These are phyloP conservation scores for Ceratorhiza oryzae-sativae DNA, from an alignment of 1,284 basidiomycete genomes.

Conservation along the genomic window DNA sequence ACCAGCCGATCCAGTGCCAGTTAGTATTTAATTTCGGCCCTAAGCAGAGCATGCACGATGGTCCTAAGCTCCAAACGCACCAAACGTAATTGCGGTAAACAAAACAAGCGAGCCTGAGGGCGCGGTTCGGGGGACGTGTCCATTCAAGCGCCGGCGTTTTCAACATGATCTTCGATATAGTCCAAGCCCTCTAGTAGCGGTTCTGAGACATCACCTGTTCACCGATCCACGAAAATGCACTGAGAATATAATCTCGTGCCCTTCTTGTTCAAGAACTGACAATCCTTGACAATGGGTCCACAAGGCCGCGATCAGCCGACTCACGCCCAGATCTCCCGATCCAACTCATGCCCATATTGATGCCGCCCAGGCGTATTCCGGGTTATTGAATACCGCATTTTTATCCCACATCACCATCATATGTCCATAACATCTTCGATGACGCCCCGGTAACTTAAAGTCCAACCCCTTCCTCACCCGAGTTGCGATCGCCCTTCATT, in stretches of 20 bases:
- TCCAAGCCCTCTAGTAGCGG: neutral
- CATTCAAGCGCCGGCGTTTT: neutral
- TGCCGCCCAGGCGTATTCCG: neutral
- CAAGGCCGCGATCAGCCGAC: slow-evolving; percentile 1
- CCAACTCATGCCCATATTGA: neutral
- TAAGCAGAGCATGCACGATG: too few relatives aligned
- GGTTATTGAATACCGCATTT: neutral
- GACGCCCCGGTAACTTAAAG: slow-evolving; percentile 11
- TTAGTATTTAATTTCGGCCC: too few relatives aligned
- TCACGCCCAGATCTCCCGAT: slow-evolving; percentile 6
- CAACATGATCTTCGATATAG: neutral
- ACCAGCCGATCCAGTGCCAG: too few relatives aligned
- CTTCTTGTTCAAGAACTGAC: neutral
- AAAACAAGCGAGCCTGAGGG: too few relatives aligned
- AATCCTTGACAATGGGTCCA: neutral
- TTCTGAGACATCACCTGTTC: neutral
- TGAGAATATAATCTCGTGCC: neutral
- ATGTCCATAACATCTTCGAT: neutral
- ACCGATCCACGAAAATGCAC: neutral
- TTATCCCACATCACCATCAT: neutral
- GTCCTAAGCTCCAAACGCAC: too few relatives aligned
- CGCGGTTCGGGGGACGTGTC: neutral
- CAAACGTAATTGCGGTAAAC: too few relatives aligned
- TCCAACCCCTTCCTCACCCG: slow-evolving; percentile 4
- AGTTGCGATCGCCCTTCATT: slow-evolving; percentile 29